phyloP scores from a whole-genome alignment of 768 basidiomycete species.

The Tricholoma matsutake region DNA sequence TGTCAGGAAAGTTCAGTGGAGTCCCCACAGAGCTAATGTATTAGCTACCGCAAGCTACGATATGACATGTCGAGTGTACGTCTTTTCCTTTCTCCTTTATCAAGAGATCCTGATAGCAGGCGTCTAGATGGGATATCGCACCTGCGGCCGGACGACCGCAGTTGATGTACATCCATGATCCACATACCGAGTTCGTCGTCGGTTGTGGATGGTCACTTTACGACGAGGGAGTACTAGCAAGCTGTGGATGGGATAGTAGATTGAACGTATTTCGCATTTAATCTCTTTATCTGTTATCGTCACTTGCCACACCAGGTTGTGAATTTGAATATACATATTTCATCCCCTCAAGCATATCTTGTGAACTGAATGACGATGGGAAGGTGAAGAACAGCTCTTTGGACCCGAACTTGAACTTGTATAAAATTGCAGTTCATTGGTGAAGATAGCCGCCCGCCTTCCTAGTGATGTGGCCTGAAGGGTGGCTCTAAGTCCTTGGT shows the following conservation, averaged over 20 bases:
- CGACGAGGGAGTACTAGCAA: constrained; percentile 83
- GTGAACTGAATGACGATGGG: too few relatives aligned
- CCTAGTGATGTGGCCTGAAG: too few relatives aligned
- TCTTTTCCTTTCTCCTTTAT: constrained; percentile 15
- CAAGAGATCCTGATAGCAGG: background rate
- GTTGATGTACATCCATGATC: constrained; percentile 70
- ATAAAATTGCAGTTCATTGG: too few relatives aligned
- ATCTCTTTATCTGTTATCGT: constrained; percentile 1
- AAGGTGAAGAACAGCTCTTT: too few relatives aligned
- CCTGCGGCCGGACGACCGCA: constrained; percentile 48
- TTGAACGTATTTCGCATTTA: constrained; percentile 70
- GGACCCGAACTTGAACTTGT: too few relatives aligned
- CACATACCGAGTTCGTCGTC: constrained; percentile 94
- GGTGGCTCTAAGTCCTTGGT: too few relatives aligned
- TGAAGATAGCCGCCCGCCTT: too few relatives aligned
- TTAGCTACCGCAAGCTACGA: constrained; percentile 80
- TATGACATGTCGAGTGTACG: constrained; percentile 92
- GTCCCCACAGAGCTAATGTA: constrained; percentile 70
- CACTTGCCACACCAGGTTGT: too few relatives aligned
- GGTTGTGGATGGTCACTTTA: constrained; percentile 92
- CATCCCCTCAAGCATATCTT: too few relatives aligned
- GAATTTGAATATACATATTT: too few relatives aligned
- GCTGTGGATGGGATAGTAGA: constrained; percentile 90
- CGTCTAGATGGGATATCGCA: constrained; percentile 68
- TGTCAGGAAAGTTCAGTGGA: constrained; percentile 86